Evolutionary conservation across 345 rosid species (phyloP).

Genomic region (Eucalyptus melliodora): DNA sequence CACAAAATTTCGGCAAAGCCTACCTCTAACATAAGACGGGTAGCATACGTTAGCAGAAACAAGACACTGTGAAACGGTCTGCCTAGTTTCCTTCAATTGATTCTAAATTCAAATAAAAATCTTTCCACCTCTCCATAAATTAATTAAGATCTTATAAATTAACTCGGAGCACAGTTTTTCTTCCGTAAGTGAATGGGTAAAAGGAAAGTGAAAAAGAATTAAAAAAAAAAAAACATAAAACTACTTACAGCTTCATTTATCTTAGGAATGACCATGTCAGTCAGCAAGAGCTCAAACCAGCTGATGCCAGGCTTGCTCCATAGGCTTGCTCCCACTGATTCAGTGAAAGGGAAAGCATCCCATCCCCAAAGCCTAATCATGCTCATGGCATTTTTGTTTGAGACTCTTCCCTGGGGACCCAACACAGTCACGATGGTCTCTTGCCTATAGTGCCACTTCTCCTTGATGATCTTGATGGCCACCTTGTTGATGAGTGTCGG

Average conservation of each 20-base stretch:
- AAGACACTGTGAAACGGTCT: background rate
- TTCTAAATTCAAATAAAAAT: background rate
- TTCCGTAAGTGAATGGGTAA: background rate
- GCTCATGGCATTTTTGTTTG: too few species aligned
- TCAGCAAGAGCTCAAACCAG: conserved; percentile 1
- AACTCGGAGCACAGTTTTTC: background rate
- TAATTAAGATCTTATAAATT: background rate
- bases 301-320: background rate
- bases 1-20: too few species aligned
- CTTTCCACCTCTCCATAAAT: background rate
- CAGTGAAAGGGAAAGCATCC: conserved; percentile 8
- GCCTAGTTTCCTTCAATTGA: background rate
- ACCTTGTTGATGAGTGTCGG: background rate
- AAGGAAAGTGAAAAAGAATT: background rate
- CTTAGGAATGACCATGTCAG: too few species aligned
- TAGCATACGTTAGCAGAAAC: background rate
- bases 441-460: conserved; percentile 1
- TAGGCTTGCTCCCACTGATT: background rate
- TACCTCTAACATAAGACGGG: background rate
- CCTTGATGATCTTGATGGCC: background rate
- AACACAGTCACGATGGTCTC: background rate
- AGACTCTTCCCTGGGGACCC: background rate
- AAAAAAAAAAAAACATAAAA: background rate
- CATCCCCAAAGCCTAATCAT: conserved; percentile 10
- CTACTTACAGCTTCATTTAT: background rate